phyloP scores from a whole-genome alignment of 2,329 filamentous ascomycete genomes.

The Diaporthe capsici region DNA sequence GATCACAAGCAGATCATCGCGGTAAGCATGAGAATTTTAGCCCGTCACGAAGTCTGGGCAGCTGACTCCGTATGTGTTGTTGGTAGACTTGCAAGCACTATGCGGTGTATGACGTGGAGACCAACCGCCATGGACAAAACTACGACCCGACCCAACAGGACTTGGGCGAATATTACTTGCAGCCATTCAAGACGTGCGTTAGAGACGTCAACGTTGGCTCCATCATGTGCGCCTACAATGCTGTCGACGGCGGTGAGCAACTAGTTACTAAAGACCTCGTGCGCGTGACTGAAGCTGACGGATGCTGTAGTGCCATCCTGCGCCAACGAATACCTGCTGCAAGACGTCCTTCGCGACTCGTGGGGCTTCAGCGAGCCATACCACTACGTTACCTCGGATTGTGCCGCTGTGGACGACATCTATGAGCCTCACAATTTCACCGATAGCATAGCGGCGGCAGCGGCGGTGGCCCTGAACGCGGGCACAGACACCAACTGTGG shows the following conservation, averaged over 20 bases:
- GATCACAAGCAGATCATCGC: not conserved
- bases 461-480: conserved; percentile 2
- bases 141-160: conserved; percentile 74
- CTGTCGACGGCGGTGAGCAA: conserved; percentile 72
- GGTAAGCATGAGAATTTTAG: not conserved
- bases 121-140: conserved; percentile 43
- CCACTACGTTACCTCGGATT: conserved; percentile 77
- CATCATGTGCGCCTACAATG: conserved; percentile 75
- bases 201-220: conserved; percentile 69
- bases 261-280: not conserved
- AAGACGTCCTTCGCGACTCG: conserved; percentile 72
- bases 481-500: not conserved
- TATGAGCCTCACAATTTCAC: not conserved
- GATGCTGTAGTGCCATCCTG: not conserved
- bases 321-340: conserved; percentile 67
- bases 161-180: conserved; percentile 77
- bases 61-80: conserved; percentile 49
- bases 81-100: conserved; percentile 71
- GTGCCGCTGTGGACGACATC: conserved; percentile 57
- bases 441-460: not conserved
- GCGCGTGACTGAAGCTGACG: not conserved
- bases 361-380: conserved; percentile 72
- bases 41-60: not conserved
- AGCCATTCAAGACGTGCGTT: conserved; percentile 74
- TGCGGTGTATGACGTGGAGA: conserved; percentile 70